Percentiles rank a stretch among this genome's conserved stretches.
Evolutionary conservation across 176 grass and related monocot genomes (phyloP).

Genomic region (Saccharum officinarum): DNA sequence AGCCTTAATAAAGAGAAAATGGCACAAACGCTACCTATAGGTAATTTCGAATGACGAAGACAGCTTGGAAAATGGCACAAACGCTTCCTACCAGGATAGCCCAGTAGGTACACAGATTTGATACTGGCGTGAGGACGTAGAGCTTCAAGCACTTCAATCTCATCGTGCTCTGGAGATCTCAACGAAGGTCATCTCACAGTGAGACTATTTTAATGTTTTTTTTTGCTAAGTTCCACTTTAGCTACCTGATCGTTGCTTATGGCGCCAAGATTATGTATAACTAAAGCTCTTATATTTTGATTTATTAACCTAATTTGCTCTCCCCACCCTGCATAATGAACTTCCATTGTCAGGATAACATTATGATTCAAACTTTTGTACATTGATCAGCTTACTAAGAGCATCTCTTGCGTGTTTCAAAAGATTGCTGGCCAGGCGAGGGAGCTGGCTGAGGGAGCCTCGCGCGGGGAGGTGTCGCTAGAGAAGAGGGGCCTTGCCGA

Average conservation of each 20-base stretch:
- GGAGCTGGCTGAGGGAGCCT: no score
- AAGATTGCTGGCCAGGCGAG: no score
- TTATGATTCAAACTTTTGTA: no score
- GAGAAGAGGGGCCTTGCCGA: no score
- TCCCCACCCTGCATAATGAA: no score
- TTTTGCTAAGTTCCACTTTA: neutral
- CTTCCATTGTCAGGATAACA: neutral
- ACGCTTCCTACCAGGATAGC: neutral
- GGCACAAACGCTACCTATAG: neutral
- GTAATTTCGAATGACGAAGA: neutral
- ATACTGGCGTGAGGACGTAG: neutral
- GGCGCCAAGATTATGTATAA: neutral
- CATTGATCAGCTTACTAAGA: no score
- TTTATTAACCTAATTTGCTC: neutral
- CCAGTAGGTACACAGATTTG: neutral
- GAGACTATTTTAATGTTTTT: no score
- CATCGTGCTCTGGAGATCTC: neutral
- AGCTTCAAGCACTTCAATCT: neutral
- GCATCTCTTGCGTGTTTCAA: no score
- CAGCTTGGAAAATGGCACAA: neutral
- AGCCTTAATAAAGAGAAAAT: neutral
- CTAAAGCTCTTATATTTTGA: neutral
- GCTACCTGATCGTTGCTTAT: no score
- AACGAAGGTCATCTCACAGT: neutral
- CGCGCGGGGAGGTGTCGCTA: no score